Evolutionary conservation across 176 grass and related monocot species (phyloP), one percentile per base, ranked within the genome.

Genomic region (Alloteropsis semialata): DNA sequence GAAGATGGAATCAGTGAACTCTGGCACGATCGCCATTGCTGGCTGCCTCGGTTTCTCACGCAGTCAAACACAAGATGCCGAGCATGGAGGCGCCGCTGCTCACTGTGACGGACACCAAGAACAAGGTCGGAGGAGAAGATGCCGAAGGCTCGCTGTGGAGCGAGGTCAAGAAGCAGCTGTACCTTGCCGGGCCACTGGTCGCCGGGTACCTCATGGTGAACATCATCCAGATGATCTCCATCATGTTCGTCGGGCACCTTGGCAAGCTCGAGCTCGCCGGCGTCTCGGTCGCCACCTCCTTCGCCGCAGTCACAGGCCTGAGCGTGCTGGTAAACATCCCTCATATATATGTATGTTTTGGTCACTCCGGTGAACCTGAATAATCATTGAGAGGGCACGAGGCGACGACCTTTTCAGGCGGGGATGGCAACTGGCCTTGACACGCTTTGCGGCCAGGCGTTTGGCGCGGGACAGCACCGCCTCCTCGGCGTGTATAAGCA

Each of bases 361-460:
- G 11, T 12, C 34, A 36, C 34, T 36, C 34, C 34, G 34, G 34
- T 5, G 34, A 2, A 3, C 2, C 34, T 5, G 34, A 36, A 36
- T 36, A 36, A 2, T 36, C 34, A 36, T 36, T 5, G 34, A 36
- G 34, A 36, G 34, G 34, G 34, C 34, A 36, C 5, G n/a, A n/a
- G n/a, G 34, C 34, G 34, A 36, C 34, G 34, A 36, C 34, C 34
- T 44, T 44, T 12, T 46, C 50, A 76, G 73, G 15, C 50, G 13
- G 73, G 73, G 8, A 57, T 75, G 73, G 33, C 73, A 6, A 27
- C 19, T 21, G 25, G 51, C 51, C 73, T 76, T 51, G 73, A 76
- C 51, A 76, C 73, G 34, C 73, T 91, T 12, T 91, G 85, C 33
- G 89, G 89, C 2, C 85, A 91, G 75, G 81, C 85, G 10, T 88